Conservation (phyloP, 768 basidiomycete genomes). For the Cytidiella melzeri region DNA sequence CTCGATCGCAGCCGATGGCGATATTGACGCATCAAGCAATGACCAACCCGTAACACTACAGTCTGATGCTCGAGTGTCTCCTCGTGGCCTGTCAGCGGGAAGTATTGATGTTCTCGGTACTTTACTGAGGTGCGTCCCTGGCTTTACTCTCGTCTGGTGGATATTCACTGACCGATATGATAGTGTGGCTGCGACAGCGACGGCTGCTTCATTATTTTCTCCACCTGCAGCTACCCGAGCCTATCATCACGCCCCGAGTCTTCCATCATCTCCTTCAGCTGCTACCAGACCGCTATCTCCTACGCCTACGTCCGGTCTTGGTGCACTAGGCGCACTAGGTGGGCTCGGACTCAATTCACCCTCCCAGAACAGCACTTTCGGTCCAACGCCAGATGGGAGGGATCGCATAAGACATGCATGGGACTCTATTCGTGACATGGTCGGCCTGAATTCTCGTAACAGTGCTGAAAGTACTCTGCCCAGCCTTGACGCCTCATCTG, state of each 20-base stretch:
- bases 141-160: neutral
- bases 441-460: conserved; percentile 38
- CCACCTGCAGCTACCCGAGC: no score
- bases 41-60: conserved; percentile 2
- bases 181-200: conserved; percentile 86
- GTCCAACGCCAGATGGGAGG: conserved; percentile 16
- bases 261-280: conserved; percentile 11
- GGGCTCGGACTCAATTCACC: conserved; percentile 15
- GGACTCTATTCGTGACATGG: conserved; percentile 61
- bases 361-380: neutral
- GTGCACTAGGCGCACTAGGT: conserved; percentile 27
- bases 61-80: conserved; percentile 8
- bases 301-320: conserved; percentile 34
- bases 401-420: conserved; percentile 57
- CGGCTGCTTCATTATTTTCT: conserved; percentile 71
- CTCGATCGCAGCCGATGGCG: conserved; percentile 4
- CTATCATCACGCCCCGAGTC: no score
- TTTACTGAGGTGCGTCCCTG: conserved; percentile 57
- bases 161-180: conserved; percentile 4
- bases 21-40: neutral
- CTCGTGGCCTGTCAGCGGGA: conserved; percentile 49
- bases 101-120: conserved; percentile 82
- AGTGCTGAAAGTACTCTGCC: neutral
- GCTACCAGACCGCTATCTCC: conserved; percentile 32
- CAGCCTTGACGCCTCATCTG: neutral